phyloP scores from a whole-genome alignment of 768 basidiomycete species.

The Kwoniella heveanensis region DNA sequence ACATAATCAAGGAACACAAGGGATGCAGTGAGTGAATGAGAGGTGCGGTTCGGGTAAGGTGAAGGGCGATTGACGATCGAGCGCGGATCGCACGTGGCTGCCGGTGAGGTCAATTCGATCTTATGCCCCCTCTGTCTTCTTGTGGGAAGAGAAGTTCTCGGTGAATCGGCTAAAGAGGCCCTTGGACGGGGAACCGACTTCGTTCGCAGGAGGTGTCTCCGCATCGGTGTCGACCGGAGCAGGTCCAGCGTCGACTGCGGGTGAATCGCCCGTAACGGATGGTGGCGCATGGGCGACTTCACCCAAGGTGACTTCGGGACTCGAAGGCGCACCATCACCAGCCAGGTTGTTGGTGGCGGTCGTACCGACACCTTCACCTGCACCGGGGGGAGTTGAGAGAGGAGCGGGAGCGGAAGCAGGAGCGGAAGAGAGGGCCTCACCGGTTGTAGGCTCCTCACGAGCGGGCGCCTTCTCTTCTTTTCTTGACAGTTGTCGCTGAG shows the following conservation, averaged over 20 bases:
- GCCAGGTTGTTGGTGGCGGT: conserved; percentile 5
- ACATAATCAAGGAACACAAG: not conserved
- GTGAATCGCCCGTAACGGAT: conserved; percentile 17
- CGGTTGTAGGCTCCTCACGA: conserved; percentile 58
- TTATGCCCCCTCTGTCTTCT: conserved; percentile 6
- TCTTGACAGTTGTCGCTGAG: conserved; percentile 62
- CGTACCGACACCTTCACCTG: conserved; percentile 13
- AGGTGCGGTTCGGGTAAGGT: not conserved
- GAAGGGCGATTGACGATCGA: not conserved
- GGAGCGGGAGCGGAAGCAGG: conserved; percentile 17
- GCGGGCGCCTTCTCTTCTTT: conserved; percentile 76
- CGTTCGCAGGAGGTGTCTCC: conserved; percentile 24
- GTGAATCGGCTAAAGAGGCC: conserved; percentile 47
- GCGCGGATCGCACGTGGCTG: too few species aligned
- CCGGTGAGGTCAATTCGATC: not conserved
- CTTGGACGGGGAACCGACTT: conserved; percentile 7
- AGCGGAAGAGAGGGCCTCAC: conserved; percentile 49
- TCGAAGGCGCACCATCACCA: conserved; percentile 1
- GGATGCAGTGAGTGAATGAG: too few species aligned
- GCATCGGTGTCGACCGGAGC: conserved; percentile 25
- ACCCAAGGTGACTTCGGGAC: conserved; percentile 38
- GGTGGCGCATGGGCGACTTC: conserved; percentile 41
- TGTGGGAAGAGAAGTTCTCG: conserved; percentile 25
- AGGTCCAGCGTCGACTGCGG: conserved; percentile 21
- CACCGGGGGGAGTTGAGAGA: conserved; percentile 8